These are phyloP conservation scores for Coffea humblotiana DNA, from an alignment of 305 asterid species.

Conservation along the genomic window DNA sequence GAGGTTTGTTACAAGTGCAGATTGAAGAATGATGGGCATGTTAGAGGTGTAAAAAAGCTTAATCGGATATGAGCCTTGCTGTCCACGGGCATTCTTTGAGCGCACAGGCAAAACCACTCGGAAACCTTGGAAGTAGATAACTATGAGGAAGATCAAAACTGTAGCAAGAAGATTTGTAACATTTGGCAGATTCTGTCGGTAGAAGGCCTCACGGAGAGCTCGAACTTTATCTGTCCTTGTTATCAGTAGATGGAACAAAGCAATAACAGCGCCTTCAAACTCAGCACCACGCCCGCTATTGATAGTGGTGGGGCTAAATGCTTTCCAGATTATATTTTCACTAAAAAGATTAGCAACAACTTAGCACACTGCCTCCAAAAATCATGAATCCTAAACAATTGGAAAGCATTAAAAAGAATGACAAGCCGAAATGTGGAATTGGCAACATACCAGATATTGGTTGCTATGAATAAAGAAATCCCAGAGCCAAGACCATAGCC, in stretches of 20 bases:
- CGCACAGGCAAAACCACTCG: constrained; percentile 85
- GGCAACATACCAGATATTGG: constrained; percentile 73
- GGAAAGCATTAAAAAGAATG: background rate
- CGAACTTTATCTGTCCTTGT: constrained; percentile 70
- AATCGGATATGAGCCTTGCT: constrained; percentile 78
- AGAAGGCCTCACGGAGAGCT: constrained; percentile 72
- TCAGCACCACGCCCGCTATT: constrained; percentile 83
- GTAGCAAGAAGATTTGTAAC: constrained; percentile 75
- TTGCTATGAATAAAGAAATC: constrained; percentile 86
- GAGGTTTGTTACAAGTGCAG: constrained; percentile 75
- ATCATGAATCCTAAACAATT: background rate
- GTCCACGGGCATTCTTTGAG: constrained; percentile 81
- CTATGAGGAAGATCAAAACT: constrained; percentile 69
- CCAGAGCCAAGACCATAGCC: constrained; percentile 93
- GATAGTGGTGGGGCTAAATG: constrained; percentile 72
- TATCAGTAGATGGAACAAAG: constrained; percentile 65
- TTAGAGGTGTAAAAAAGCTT: constrained; percentile 75
- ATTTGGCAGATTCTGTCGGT: constrained; percentile 77
- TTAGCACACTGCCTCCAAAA: background rate
- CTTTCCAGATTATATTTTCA: constrained; percentile 74
- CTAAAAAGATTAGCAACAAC: constrained; percentile 28
- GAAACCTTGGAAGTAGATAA: constrained; percentile 80
- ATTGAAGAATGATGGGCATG: constrained; percentile 74
- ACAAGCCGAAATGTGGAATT: background rate
- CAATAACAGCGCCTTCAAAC: constrained; percentile 80